Percentiles rank a stretch among this genome's conserved stretches.
phyloP scores from a whole-genome alignment of 2,329 filamentous ascomycete genomes.

The Arthroderma sp. region DNA sequence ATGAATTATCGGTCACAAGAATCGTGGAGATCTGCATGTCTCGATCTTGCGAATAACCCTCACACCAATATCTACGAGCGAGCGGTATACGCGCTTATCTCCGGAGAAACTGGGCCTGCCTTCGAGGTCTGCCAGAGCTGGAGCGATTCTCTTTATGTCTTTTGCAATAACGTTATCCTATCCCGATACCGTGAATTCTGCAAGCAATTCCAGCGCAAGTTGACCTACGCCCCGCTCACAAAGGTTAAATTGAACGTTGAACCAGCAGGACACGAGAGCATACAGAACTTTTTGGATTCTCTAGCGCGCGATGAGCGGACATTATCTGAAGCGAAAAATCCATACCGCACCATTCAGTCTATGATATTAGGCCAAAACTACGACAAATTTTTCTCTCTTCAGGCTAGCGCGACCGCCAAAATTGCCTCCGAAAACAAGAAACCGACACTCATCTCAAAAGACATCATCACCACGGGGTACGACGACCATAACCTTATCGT shows the following conservation, averaged over 20 bases:
- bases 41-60: slow-evolving; percentile 43
- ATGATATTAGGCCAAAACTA: slow-evolving; percentile 31
- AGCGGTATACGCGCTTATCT: slow-evolving; percentile 82
- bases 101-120: slow-evolving; percentile 67
- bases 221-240: slow-evolving; percentile 42
- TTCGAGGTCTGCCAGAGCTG: slow-evolving; percentile 63
- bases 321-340: slow-evolving; percentile 28
- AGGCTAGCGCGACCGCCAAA: slow-evolving; percentile 30
- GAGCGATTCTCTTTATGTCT: slow-evolving; percentile 77
- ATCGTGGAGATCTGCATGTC: slow-evolving; percentile 26
- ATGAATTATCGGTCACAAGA: slow-evolving; percentile 29
- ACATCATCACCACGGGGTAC: slow-evolving; percentile 30
- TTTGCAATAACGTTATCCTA: slow-evolving; percentile 75
- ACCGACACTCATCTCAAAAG: slow-evolving; percentile 22
- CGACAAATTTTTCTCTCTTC: slow-evolving; percentile 27
- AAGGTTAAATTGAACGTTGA: slow-evolving; percentile 43
- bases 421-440: slow-evolving; percentile 17
- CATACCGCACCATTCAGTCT: slow-evolving; percentile 32
- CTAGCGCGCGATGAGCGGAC: slow-evolving; percentile 23
- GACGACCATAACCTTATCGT: slow-evolving; percentile 35
- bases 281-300: slow-evolving; percentile 26
- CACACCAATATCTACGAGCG: slow-evolving; percentile 65
- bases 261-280: slow-evolving; percentile 34
- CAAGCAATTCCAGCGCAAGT: slow-evolving; percentile 29
- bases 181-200: slow-evolving; percentile 63